phyloP scores from a whole-genome alignment of 306 rosid genomes.

The Vigna reflexopilosa region DNA sequence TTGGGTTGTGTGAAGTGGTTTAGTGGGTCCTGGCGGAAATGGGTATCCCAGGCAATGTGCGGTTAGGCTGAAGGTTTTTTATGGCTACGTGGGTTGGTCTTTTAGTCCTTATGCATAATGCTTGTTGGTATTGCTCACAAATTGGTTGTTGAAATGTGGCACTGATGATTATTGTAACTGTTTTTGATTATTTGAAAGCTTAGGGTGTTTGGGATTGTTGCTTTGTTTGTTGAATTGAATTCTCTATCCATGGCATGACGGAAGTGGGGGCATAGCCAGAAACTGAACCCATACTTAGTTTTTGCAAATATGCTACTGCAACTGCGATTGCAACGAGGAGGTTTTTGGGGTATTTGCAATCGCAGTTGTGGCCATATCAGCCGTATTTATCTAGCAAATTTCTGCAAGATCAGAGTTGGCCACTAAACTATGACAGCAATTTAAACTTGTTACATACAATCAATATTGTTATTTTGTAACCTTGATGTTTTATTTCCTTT shows the following conservation, averaged over 20 bases:
- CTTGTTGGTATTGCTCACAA: slow-evolving; percentile 1
- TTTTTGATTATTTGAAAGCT: background rate
- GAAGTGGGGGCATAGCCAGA: slow-evolving; percentile 6
- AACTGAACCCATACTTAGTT: background rate
- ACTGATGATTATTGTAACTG: background rate
- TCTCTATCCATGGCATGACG: slow-evolving; percentile 1
- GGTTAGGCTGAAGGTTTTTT: slow-evolving; percentile 16
- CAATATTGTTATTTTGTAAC: slow-evolving; percentile 8
- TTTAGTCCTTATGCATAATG: background rate
- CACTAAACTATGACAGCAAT: background rate
- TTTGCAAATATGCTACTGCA: background rate
- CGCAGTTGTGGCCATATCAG: background rate
- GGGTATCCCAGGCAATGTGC: slow-evolving; percentile 31
- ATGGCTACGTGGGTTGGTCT: background rate
- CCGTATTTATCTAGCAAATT: background rate
- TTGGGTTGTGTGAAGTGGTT: background rate
- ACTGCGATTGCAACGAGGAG: background rate
- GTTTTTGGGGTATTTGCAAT: background rate
- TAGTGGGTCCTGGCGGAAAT: slow-evolving; percentile 31
- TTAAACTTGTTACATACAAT: slow-evolving; percentile 4
- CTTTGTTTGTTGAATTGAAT: slow-evolving; percentile 29
- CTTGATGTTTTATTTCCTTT: slow-evolving; percentile 16
- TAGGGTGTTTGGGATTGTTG: slow-evolving; percentile 2
- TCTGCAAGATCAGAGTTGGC: background rate
- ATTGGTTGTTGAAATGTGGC: slow-evolving; percentile 36